Percentiles rank a stretch among this genome's conserved stretches.
phyloP scores from a whole-genome alignment of 495 filamentous ascomycete species.

The Trypethelium eluteriae region DNA sequence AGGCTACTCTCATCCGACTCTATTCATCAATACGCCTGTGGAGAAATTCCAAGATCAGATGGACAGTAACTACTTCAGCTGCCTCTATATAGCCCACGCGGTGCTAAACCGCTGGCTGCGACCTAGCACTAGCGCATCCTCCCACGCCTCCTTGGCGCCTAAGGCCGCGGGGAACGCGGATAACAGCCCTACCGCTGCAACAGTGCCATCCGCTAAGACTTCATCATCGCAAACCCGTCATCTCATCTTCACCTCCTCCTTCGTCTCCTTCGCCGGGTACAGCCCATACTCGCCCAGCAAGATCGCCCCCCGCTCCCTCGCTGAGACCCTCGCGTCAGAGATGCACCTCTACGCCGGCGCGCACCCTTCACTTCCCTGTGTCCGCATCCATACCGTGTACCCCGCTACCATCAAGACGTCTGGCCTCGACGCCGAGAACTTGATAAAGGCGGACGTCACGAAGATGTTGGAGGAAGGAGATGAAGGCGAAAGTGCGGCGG shows the following conservation, averaged over 20 bases:
- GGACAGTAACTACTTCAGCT: conserved; percentile 16
- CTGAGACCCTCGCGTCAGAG: conserved; percentile 11
- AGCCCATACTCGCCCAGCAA: conserved; percentile 14
- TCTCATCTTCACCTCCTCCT: conserved; percentile 15
- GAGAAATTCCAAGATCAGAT: conserved; percentile 41
- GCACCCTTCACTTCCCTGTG: conserved; percentile 14
- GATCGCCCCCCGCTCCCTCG: conserved; percentile 14
- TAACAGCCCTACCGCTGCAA: not conserved
- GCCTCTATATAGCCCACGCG: conserved; percentile 15
- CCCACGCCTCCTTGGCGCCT: too few species aligned
- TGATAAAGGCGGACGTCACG: conserved; percentile 14
- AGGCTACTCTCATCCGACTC: conserved; percentile 16
- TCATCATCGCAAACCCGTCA: conserved; percentile 2
- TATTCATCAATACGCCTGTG: conserved; percentile 34
- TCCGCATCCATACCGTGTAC: conserved; percentile 17
- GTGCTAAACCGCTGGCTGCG: conserved; percentile 45
- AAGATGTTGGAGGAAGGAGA: conserved; percentile 19
- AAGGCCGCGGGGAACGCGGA: not conserved
- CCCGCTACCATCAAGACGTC: conserved; percentile 14
- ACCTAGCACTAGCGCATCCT: conserved; percentile 18
- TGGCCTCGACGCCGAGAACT: conserved; percentile 14
- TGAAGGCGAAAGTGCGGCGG: conserved; percentile 2
- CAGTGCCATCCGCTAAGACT: not conserved
- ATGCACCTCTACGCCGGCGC: conserved; percentile 16
- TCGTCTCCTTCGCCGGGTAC: conserved; percentile 16